Evolutionary conservation across 129 eudicot species (phyloP), one percentile per base, ranked within the genome.

Genomic region (Chrysanthemum seticuspe): DNA sequence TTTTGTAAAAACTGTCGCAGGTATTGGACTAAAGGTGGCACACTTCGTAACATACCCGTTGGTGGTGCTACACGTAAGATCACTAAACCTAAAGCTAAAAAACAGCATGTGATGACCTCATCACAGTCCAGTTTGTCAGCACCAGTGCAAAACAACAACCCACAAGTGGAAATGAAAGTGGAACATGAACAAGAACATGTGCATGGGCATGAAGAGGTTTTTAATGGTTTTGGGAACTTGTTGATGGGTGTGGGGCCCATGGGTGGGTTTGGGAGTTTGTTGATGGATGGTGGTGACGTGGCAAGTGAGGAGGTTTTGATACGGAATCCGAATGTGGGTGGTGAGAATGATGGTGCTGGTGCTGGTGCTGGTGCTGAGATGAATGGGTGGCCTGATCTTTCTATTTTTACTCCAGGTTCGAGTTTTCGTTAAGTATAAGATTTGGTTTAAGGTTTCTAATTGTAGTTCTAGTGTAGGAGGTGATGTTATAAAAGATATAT

Each of bases 11-110:
- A 73, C 68, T 90, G 97, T 49, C 79, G 74, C 2, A 72, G 97
- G 18, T 90, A 90, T 59, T 90, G 97, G 97, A 90, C 97, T 12
- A 90, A 89, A 79, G 96, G 96, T 60, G 96, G 96, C 54, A 77
- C 90, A 2, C 83, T 89, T n/a, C 77, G 93, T 10, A 89, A 89
- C 82, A 85, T 89, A 47, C 96, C 96, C 0, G 80, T 89, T 45
- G 96, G 97, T 31, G 97, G 94, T 55, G 91, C 77, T 19, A 80
- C 85, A 11, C 79, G 94, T 16, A 90, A 90, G 73, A 76, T 61
- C 77, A 44, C 88, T 23, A 89, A 86, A 72, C 88, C 90, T 23
- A 78, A 71, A 55, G 81, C 79, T 60, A 25, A 83, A 3, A 61
- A 81, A 1, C 31, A 81, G 27, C 0, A 60, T 18, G 45, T 21